Base-by-base conservation (phyloP, 2,329 filamentous ascomycete species). In the Colletotrichum navitas region DNA sequence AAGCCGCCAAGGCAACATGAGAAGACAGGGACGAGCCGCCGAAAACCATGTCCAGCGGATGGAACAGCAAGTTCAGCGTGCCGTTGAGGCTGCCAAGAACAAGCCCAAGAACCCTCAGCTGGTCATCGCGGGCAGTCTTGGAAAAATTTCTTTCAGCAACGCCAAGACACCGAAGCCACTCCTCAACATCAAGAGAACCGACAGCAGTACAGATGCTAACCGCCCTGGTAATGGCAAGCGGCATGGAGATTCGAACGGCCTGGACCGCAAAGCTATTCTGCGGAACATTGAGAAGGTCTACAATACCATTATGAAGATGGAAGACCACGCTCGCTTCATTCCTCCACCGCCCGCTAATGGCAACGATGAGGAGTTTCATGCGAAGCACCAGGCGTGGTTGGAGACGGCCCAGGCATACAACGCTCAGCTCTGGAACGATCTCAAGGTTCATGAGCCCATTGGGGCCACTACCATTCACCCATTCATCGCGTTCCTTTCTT, bases 71-170 rank as follows among this genome's bases (percentile, higher is more conserved):
- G 97, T 99, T 16, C 95, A 98, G 80, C 91, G 96, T 68, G 96
- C 96, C 32, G 96, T 99, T 0, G 96, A 99, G 79, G 96, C 96
- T 1, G 96, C 96, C 63, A 99, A 98, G 85, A 94, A 94, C 72
- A 95, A 97, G 82, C 96, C 96, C 16, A 99, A 99, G 86, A 98
- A 97, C 79, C 97, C 97, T 78, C 95, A 98, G 80, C 87, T 99
- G 11, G 95, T 98, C 26, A 95, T 99, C 71, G 95, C 98, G 79
- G 96, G 96, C 34, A 98, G 94, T 78, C 84, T 99, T 61, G 96
- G 96, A 75, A 99, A 98, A 85, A 99, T 99, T 69, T 97, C 95
- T 0, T 99, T 98, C 84, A 98, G 95, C 86, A 99, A 99, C 78
- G 94, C 96, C 59, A 99, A 98, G 85, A 97, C 96, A 0, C 96